Percentiles rank a stretch among this genome's conserved stretches.
These are phyloP conservation scores for Protomyces macrosporus DNA, from an alignment of 1,139 yeast species.

Conservation along the genomic window DNA sequence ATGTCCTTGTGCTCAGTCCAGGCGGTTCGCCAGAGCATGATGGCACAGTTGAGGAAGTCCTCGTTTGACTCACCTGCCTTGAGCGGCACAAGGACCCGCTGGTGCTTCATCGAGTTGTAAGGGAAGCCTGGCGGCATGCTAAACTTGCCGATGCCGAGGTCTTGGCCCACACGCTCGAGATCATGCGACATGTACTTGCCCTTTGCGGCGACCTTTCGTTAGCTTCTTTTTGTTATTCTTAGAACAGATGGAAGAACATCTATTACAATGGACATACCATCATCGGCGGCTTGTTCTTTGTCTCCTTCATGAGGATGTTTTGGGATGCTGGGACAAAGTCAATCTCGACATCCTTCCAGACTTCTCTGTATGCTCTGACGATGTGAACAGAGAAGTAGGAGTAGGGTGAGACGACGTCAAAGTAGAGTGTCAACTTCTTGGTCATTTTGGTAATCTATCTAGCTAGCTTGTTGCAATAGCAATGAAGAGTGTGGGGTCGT, in stretches of 20 bases:
- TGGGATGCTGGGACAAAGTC: conserved; percentile 8
- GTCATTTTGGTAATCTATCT: no score
- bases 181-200: conserved; percentile 11
- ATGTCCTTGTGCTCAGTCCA: conserved; percentile 26
- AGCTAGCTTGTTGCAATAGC: no score
- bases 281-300: conserved; percentile 18
- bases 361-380: conserved; percentile 10
- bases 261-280: neutral
- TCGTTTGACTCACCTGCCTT: conserved; percentile 6
- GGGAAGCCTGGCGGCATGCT: conserved; percentile 10
- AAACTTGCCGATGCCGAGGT: conserved; percentile 15
- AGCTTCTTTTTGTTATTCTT: no score
- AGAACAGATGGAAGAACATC: no score
- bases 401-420: conserved; percentile 16
- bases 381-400: conserved; percentile 19
- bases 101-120: conserved; percentile 16
- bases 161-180: neutral
- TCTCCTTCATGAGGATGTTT: conserved; percentile 17
- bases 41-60: conserved; percentile 18
- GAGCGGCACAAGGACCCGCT: conserved; percentile 3
- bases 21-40: conserved; percentile 12
- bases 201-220: neutral
- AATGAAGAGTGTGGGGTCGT: no score
- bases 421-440: conserved; percentile 11
- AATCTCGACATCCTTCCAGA: conserved; percentile 19